Conservation (phyloP, 306 rosid species). For the Trifolium dubium region DNA sequence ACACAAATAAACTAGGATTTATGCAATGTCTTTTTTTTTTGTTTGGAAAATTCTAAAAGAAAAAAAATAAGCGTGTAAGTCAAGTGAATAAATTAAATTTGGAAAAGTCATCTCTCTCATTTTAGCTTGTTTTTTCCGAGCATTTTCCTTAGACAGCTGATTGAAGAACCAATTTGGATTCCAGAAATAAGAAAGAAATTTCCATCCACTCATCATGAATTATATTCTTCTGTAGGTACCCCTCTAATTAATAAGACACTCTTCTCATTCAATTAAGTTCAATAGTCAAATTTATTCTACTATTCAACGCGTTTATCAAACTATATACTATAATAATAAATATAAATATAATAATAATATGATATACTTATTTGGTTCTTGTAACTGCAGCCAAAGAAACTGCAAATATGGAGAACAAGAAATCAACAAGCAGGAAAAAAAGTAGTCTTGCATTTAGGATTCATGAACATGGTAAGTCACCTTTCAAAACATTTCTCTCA, state of each 20-base stretch:
- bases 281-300: not conserved
- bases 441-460: constrained; percentile 56
- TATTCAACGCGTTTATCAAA: not conserved
- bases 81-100: not conserved
- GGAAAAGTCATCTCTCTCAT: constrained; percentile 1
- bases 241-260: not conserved
- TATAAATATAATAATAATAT: not conserved
- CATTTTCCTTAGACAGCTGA: not conserved
- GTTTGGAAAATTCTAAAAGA: not conserved
- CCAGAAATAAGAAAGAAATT: constrained; percentile 1
- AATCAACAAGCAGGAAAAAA: constrained; percentile 40
- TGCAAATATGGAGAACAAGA: constrained; percentile 4
- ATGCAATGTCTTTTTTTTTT: too few species aligned
- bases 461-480: constrained; percentile 63
- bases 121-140: not conserved
- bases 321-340: not conserved
- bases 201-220: constrained; percentile 44
- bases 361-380: not conserved
- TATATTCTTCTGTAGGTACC: constrained; percentile 1
- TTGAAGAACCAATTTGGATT: not conserved
- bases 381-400: constrained; percentile 41
- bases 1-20: too few species aligned
- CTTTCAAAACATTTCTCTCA: not conserved
- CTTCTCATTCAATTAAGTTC: not conserved
- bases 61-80: not conserved